Conservation (phyloP, 2,329 filamentous ascomycete species). For the Fusarium sp. region DNA sequence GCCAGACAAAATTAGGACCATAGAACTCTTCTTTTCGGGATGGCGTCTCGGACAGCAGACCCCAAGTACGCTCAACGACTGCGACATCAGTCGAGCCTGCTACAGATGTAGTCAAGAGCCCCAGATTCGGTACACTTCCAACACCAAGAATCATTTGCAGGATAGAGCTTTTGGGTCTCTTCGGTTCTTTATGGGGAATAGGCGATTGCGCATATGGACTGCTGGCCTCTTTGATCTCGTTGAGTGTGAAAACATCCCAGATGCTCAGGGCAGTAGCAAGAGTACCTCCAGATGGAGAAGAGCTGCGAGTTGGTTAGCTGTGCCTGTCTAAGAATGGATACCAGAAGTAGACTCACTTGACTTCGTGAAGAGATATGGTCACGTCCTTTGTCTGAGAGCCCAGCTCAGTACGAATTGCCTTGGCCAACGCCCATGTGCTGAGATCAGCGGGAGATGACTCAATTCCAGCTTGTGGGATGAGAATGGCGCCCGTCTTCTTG, state of each 20-base stretch:
- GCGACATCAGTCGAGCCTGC: conserved; percentile 62
- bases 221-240: conserved; percentile 58
- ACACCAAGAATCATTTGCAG: conserved; percentile 63
- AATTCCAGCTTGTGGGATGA: conserved; percentile 71
- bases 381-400: conserved; percentile 64
- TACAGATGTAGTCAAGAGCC: conserved; percentile 65
- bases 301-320: conserved; percentile 33
- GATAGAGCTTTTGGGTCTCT: conserved; percentile 47
- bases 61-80: conserved; percentile 72
- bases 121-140: conserved; percentile 61
- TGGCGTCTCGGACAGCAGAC: conserved; percentile 62
- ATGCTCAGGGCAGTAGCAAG: conserved; percentile 73
- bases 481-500: conserved; percentile 64
- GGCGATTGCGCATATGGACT: conserved; percentile 69
- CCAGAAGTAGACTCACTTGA: conserved; percentile 50
- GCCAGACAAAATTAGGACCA: conserved; percentile 70
- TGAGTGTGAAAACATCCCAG: conserved; percentile 63
- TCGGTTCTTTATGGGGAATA: conserved; percentile 56
- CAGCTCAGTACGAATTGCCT: conserved; percentile 61
- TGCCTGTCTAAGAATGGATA: background rate
- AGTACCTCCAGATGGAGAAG: conserved; percentile 71
- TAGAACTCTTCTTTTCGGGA: conserved; percentile 62
- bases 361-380: conserved; percentile 60
- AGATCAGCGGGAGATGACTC: conserved; percentile 73
- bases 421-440: conserved; percentile 64